These are phyloP conservation scores for Ophiostoma ips DNA, from an alignment of 2,329 filamentous ascomycete species.

Conservation along the genomic window DNA sequence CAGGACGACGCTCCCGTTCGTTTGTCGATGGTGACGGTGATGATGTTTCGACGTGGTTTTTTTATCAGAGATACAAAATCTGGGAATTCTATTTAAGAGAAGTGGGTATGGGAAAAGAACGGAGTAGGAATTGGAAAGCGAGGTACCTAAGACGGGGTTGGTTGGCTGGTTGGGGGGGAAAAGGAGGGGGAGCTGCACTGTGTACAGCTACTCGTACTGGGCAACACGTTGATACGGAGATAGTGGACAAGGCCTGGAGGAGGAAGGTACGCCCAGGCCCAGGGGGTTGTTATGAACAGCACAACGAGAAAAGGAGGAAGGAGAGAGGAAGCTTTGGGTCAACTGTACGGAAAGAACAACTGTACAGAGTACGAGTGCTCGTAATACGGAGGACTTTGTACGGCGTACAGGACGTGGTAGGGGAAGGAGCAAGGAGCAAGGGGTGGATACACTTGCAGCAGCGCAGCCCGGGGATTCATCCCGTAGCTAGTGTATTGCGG, in stretches of 20 bases:
- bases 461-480: too few species aligned
- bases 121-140: constrained; percentile 1
- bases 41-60: constrained; percentile 5
- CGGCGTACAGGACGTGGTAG: too few species aligned
- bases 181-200: neutral
- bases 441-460: too few species aligned
- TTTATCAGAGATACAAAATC: constrained; percentile 9
- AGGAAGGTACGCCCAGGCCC: neutral
- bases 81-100: constrained; percentile 12
- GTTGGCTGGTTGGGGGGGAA: neutral
- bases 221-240: too few species aligned
- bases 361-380: too few species aligned
- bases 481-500: too few species aligned
- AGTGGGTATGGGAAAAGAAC: constrained; percentile 2
- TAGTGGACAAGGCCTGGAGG: neutral
- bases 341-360: neutral
- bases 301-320: too few species aligned
- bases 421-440: neutral
- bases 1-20: constrained; percentile 12
- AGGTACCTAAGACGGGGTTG: neutral
- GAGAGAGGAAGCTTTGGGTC: too few species aligned
- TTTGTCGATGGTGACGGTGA: constrained; percentile 8
- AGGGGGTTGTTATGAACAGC: too few species aligned
- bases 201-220: too few species aligned
- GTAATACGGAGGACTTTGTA: too few species aligned